These are phyloP conservation scores for Orbilia javanica DNA, from an alignment of 2,329 filamentous ascomycete species.

Conservation along the genomic window DNA sequence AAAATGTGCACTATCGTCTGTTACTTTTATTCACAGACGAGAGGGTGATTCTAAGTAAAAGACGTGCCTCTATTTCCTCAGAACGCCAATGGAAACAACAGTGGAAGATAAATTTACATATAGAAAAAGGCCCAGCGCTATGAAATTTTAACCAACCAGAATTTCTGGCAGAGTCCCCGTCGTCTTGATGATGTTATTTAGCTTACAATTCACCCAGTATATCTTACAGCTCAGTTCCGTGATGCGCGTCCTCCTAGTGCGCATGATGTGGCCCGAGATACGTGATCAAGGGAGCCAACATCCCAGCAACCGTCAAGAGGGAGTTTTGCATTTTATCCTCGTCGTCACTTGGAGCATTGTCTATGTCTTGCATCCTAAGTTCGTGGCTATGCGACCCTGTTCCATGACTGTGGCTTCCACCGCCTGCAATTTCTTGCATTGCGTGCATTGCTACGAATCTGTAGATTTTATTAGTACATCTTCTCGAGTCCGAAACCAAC, in stretches of 20 bases:
- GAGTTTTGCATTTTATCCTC: slow-evolving; percentile 54
- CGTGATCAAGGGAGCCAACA: slow-evolving; percentile 49
- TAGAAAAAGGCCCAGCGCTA: not conserved
- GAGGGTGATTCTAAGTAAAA: not conserved
- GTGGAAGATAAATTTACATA: not conserved
- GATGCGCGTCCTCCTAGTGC: slow-evolving; percentile 28
- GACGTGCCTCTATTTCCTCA: slow-evolving; percentile 25
- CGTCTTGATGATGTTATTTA: not conserved
- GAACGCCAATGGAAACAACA: slow-evolving; percentile 36
- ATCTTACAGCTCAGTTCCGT: slow-evolving; percentile 14
- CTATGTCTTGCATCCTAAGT: slow-evolving; percentile 52
- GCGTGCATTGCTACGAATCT: slow-evolving; percentile 99
- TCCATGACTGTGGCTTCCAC: slow-evolving; percentile 26
- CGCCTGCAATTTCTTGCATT: slow-evolving; percentile 77
- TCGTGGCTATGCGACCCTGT: slow-evolving; percentile 65
- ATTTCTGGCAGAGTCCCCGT: not conserved
- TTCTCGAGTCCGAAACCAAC: not conserved
- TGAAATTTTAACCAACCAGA: not conserved
- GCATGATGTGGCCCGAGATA: slow-evolving; percentile 56
- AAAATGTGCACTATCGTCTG: slow-evolving; percentile 1
- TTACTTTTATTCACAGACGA: slow-evolving; percentile 6
- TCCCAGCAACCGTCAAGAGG: slow-evolving; percentile 46
- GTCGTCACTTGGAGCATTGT: slow-evolving; percentile 61
- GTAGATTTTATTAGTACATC: slow-evolving; percentile 59
- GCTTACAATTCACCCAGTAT: not conserved